These are phyloP conservation scores for Colletotrichum echinochloae DNA, from an alignment of 2,329 filamentous ascomycete genomes.

Conservation along the genomic window DNA sequence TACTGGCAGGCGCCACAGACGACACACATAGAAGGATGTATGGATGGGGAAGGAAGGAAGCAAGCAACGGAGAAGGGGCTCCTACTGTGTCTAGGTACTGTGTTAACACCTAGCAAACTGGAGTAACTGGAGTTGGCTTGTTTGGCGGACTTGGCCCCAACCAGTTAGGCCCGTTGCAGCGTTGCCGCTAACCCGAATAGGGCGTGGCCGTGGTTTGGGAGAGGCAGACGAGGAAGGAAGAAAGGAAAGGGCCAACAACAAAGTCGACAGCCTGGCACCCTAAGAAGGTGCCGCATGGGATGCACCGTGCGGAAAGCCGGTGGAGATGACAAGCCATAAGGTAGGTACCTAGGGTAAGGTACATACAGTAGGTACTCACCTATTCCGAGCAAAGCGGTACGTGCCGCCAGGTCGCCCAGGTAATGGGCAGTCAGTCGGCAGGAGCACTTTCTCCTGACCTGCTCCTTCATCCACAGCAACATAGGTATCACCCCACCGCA, in stretches of 20 bases:
- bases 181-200: not conserved
- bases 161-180: conserved; percentile 14
- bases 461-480: conserved; percentile 14
- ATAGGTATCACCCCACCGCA: not conserved
- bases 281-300: not conserved
- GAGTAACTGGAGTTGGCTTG: conserved; percentile 9
- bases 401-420: not conserved
- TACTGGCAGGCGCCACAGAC: not conserved
- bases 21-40: not conserved
- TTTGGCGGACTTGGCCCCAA: not conserved
- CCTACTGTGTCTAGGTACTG: not conserved
- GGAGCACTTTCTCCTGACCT: conserved; percentile 14
- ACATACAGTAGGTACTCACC: too few relatives aligned
- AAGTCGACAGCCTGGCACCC: not conserved
- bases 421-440: not conserved
- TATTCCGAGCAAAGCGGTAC: not conserved
- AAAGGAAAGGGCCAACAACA: not conserved
- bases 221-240: not conserved
- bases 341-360: too few relatives aligned
- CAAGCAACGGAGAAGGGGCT: not conserved
- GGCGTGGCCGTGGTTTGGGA: not conserved
- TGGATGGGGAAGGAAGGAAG: not conserved
- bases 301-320: conserved; percentile 24
- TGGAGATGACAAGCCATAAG: not conserved
- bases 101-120: too few relatives aligned